Evolutionary conservation across 2,329 filamentous ascomycete genomes (phyloP), one percentile per base, ranked within the genome.

Genomic region (Gnomoniopsis smithogilvyi): DNA sequence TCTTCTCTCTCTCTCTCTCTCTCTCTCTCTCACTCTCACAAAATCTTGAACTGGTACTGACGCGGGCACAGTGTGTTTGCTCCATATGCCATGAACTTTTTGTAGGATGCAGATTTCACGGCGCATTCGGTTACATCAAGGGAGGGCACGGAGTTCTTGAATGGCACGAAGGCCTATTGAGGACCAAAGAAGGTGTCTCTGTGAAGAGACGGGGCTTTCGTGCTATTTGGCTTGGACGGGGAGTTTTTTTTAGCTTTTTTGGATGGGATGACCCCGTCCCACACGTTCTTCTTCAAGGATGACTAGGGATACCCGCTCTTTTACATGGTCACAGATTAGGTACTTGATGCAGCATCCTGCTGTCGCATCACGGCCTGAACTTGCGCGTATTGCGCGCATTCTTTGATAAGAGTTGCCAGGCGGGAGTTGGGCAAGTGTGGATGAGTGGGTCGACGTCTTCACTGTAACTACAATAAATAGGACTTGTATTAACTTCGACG

Each of bases 21-120:
- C 17, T 19, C 22, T 26, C n/a, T n/a, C n/a, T n/a, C n/a, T n/a
- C n/a, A n/a, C n/a, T n/a, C n/a, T n/a, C n/a, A n/a, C n/a, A n/a
- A n/a, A 30, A 30, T 30, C 26, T 4, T 30, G 8, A 30, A 8
- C 26, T 30, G 26, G 26, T 30, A 19, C 43, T 51, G 19, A 14
- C 24, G 15, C 22, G 8, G 33, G 2, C 45, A 45, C 58, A 78
- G 75, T 60, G 80, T 79, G 34, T 68, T 81, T 54, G 78, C 80
- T 59, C 79, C 80, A 38, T 82, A 79, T 70, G 74, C 82, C 62
- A 79, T 79, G 71, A 79, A 78, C 67, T 74, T 80, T 63, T 73
- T 82, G 64, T 82, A 74, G 72, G 54, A 26, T 21, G 21, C 45
- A 14, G 8, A 12, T 11, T n/a, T 7, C 10, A n/a, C n/a, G 11